Conservation (phyloP, 371 early-diverging fungal species). For the Haplosporangium sp. region DNA sequence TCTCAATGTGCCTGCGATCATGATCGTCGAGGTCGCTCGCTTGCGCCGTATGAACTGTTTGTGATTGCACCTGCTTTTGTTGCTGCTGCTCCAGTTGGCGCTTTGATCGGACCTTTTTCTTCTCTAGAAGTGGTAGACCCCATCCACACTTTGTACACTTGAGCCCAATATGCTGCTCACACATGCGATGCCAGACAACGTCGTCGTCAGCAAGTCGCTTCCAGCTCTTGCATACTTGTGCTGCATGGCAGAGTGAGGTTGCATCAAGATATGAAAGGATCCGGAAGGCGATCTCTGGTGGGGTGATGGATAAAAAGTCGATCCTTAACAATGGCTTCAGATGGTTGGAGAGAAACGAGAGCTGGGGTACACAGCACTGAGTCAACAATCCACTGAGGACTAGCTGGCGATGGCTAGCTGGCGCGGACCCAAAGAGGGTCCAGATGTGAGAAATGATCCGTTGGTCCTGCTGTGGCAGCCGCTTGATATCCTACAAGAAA, state of each 20-base stretch:
- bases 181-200: slow-evolving; percentile 94
- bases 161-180: slow-evolving; percentile 96
- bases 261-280: slow-evolving; percentile 92
- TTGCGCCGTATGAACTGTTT: slow-evolving; percentile 7
- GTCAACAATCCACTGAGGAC: slow-evolving; percentile 68
- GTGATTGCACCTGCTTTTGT: slow-evolving; percentile 6
- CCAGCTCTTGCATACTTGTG: slow-evolving; percentile 89
- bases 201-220: slow-evolving; percentile 88
- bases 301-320: slow-evolving; percentile 82
- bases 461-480: slow-evolving; percentile 56
- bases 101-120: slow-evolving; percentile 47
- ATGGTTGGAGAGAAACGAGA: slow-evolving; percentile 78
- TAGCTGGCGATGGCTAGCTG: slow-evolving; percentile 61
- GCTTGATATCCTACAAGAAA: slow-evolving; percentile 37
- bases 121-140: slow-evolving; percentile 85
- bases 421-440: slow-evolving; percentile 61
- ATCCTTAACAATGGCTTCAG: slow-evolving; percentile 79
- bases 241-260: slow-evolving; percentile 90
- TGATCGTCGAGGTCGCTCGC: not conserved
- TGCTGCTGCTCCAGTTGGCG: slow-evolving; percentile 26
- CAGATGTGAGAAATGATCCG: slow-evolving; percentile 61
- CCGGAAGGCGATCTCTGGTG: slow-evolving; percentile 81
- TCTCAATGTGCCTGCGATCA: too few relatives aligned
- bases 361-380: slow-evolving; percentile 68
- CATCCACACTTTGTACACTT: slow-evolving; percentile 96